A percentile compares a stretch with the other conserved stretches of the same genome.
Evolutionary conservation across 2,329 filamentous ascomycete genomes (phyloP).

Genomic region (Orbilia quercus): DNA sequence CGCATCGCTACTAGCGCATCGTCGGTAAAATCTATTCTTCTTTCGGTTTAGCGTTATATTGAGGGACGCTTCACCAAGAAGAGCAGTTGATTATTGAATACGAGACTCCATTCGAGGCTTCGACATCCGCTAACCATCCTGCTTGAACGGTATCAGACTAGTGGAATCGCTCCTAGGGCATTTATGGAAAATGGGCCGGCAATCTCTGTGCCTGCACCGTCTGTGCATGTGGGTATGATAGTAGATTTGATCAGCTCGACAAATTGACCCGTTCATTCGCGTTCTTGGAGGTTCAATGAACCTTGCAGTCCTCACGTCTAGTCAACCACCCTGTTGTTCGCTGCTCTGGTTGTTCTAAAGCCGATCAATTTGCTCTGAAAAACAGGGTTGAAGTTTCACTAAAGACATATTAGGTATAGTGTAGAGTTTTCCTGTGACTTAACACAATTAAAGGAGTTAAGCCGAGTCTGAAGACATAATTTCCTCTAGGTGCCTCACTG

Average conservation of each 20-base stretch:
- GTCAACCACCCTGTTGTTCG: slow-evolving; percentile 23
- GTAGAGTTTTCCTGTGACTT: neutral
- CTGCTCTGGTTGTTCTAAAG: slow-evolving; percentile 7
- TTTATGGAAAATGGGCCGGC: slow-evolving; percentile 13
- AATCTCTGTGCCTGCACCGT: too few species aligned
- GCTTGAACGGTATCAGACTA: slow-evolving; percentile 1
- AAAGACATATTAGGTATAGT: slow-evolving; percentile 27
- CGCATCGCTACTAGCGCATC: slow-evolving; percentile 35
- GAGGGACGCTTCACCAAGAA: slow-evolving; percentile 5
- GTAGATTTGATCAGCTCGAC: slow-evolving; percentile 21
- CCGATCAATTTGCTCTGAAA: slow-evolving; percentile 15
- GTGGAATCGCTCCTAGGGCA: slow-evolving; percentile 8
- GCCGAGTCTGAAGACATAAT: slow-evolving; percentile 2
- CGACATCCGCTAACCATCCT: slow-evolving; percentile 31
- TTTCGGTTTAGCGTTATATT: slow-evolving; percentile 27
- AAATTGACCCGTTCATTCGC: neutral
- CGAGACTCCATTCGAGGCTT: slow-evolving; percentile 40
- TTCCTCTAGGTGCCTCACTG: neutral
- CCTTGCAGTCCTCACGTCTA: slow-evolving; percentile 12
- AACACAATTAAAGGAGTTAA: slow-evolving; percentile 5
- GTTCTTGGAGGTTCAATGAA: slow-evolving; percentile 4
- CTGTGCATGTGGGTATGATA: slow-evolving; percentile 16
- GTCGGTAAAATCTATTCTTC: slow-evolving; percentile 15
- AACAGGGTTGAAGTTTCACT: slow-evolving; percentile 12
- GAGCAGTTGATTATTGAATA: slow-evolving; percentile 23